A percentile compares a stretch with the other conserved stretches of the same genome.
phyloP scores from a whole-genome alignment of 129 eudicot species.

The Glebionis coronaria region DNA sequence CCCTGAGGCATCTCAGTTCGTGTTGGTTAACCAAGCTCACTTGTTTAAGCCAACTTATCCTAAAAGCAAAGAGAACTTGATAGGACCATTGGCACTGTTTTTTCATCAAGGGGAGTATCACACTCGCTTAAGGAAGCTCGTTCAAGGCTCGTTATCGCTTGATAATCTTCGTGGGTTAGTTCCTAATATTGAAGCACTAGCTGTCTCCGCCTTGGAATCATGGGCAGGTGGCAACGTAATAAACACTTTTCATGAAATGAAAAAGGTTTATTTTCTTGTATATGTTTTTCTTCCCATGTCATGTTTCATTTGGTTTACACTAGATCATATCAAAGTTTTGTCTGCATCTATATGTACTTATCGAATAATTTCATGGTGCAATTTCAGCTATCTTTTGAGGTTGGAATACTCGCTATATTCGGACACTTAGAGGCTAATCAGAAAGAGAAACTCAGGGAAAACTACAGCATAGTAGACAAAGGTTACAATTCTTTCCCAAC shows the following conservation, averaged over 20 bases:
- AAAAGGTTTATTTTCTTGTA: constrained; percentile 39
- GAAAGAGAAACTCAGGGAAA: constrained; percentile 47
- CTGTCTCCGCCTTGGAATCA: constrained; percentile 38
- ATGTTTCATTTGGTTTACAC: constrained; percentile 25
- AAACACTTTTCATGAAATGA: constrained; percentile 54
- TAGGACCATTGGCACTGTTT: constrained; percentile 52
- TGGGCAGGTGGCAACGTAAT: constrained; percentile 39
- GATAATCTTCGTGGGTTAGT: constrained; percentile 42
- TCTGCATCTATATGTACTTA: constrained; percentile 14
- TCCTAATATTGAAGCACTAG: constrained; percentile 39
- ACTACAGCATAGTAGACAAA: constrained; percentile 47
- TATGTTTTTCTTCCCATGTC: neutral
- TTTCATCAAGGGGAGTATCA: constrained; percentile 62
- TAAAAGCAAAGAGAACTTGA: constrained; percentile 54
- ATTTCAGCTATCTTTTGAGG: constrained; percentile 51
- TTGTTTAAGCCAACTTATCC: constrained; percentile 61
- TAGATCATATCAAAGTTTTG: constrained; percentile 14
- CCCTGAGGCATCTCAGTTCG: constrained; percentile 59
- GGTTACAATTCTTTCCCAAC: constrained; percentile 60
- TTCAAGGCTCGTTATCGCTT: constrained; percentile 46
- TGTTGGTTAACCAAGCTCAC: constrained; percentile 48
- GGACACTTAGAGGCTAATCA: constrained; percentile 47
- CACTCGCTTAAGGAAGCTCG: constrained; percentile 45
- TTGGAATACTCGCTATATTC: constrained; percentile 54
- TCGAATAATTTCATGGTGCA: constrained; percentile 1